These are phyloP conservation scores for Polyrhizophydium stewartii DNA, from an alignment of 371 early-diverging fungal species.

Conservation along the genomic window DNA sequence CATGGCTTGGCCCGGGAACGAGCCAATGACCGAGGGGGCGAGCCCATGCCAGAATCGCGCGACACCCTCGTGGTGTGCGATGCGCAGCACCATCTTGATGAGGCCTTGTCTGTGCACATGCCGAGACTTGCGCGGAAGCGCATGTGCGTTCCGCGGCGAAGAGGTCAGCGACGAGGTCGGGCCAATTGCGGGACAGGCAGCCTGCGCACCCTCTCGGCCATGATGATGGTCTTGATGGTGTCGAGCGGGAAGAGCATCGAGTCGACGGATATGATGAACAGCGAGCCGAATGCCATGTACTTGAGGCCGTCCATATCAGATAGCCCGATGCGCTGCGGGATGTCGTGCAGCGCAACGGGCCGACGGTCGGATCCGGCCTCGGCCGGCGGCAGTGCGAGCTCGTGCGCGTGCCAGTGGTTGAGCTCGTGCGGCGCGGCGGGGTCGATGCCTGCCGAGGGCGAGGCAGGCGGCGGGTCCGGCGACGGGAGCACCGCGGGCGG, in stretches of 20 bases:
- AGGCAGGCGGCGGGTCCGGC: too few relatives aligned
- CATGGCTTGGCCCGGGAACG: conserved; percentile 39
- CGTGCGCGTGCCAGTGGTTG: too few relatives aligned
- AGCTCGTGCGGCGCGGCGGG: too few relatives aligned
- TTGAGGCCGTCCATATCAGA: conserved; percentile 30
- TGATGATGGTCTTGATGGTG: conserved; percentile 80
- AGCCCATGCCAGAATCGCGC: conserved; percentile 37
- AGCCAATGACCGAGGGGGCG: conserved; percentile 28
- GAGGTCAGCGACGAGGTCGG: too few relatives aligned
- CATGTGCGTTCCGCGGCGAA: too few relatives aligned
- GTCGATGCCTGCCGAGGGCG: too few relatives aligned
- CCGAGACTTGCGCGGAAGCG: background rate
- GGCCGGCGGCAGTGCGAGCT: too few relatives aligned
- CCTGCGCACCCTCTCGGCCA: conserved; percentile 26
- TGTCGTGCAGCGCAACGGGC: background rate
- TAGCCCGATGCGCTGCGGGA: conserved; percentile 22
- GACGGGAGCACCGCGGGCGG: too few relatives aligned
- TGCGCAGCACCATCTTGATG: conserved; percentile 1
- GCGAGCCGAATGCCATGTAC: conserved; percentile 30
- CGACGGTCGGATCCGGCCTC: too few relatives aligned
- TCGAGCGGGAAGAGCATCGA: conserved; percentile 86
- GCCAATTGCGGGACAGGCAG: too few relatives aligned
- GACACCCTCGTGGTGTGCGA: conserved; percentile 15
- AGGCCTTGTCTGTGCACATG: background rate
- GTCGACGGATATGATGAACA: conserved; percentile 66